Conservation (phyloP, 2,329 filamentous ascomycete genomes). For the Phyllosticta capitalensis region DNA sequence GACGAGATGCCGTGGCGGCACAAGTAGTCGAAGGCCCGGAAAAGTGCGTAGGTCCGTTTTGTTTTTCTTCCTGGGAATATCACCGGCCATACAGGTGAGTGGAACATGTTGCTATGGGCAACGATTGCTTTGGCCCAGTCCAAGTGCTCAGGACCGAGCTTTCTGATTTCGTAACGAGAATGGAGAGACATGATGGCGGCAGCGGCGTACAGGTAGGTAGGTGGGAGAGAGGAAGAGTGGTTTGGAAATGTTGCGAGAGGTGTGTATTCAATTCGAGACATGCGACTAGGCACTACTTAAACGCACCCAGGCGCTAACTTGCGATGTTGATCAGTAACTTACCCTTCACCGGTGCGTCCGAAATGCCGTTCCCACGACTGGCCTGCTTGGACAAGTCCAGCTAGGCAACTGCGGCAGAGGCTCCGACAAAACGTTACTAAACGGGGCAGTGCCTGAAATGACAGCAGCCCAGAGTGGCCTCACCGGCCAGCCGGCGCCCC, state of each 20-base stretch:
- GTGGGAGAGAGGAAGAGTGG: not conserved
- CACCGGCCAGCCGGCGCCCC: not conserved
- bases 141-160: slow-evolving; percentile 19
- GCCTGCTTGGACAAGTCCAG: not conserved
- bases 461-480: not conserved
- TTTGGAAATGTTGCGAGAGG: not conserved
- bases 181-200: slow-evolving; percentile 16
- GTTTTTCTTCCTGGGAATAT: slow-evolving; percentile 19
- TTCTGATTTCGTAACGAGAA: slow-evolving; percentile 24
- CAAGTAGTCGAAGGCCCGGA: slow-evolving; percentile 18
- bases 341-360: not conserved
- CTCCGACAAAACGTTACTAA: not conserved
- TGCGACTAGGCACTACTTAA: not conserved
- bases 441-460: not conserved
- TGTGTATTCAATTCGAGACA: not conserved
- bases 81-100: slow-evolving; percentile 20
- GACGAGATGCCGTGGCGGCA: slow-evolving; percentile 25
- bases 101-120: slow-evolving; percentile 23
- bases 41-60: slow-evolving; percentile 12
- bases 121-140: slow-evolving; percentile 24
- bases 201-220: not conserved
- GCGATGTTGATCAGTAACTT: not conserved
- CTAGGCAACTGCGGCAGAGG: not conserved
- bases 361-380: not conserved
- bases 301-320: not conserved